phyloP scores from a whole-genome alignment of 192 early-diverging fungal species.

The Pilobolus umbonatus region DNA sequence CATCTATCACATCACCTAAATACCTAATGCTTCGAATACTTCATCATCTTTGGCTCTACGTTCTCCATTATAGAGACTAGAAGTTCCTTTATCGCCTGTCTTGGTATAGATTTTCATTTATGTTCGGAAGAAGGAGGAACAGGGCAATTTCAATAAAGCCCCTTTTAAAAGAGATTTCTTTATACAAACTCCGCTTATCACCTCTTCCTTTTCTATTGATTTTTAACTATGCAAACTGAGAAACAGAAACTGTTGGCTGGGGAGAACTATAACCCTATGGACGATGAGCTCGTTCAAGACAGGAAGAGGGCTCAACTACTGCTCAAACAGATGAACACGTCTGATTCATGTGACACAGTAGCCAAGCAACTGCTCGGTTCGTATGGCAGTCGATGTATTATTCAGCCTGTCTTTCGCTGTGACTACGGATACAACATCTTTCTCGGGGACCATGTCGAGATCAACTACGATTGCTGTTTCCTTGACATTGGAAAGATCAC shows the following conservation, averaged over 20 bases:
- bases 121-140: too few species aligned
- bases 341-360: slow-evolving; percentile 17
- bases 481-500: slow-evolving; percentile 69
- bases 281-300: slow-evolving; percentile 43
- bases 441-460: slow-evolving; percentile 69
- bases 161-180: too few species aligned
- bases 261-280: slow-evolving; percentile 51
- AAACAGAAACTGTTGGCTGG: slow-evolving; percentile 63
- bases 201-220: too few species aligned
- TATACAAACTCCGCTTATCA: too few species aligned
- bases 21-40: slow-evolving; percentile 88
- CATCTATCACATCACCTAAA: background rate
- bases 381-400: slow-evolving; percentile 47
- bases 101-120: slow-evolving; percentile 82
- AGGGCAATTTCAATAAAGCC: too few species aligned
- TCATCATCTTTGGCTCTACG: slow-evolving; percentile 81
- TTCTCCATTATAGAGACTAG: slow-evolving; percentile 86
- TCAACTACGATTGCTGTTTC: slow-evolving; percentile 71
- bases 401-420: slow-evolving; percentile 64
- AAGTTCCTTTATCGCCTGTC: slow-evolving; percentile 91
- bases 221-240: too few species aligned
- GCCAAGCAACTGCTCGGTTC: slow-evolving; percentile 52
- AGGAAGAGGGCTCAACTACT: slow-evolving; percentile 24
- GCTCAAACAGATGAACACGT: slow-evolving; percentile 32
- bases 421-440: slow-evolving; percentile 82